Percentiles rank a stretch among this genome's conserved stretches.
phyloP scores from a whole-genome alignment of 805 yeast species.

The Starmerella vitae region DNA sequence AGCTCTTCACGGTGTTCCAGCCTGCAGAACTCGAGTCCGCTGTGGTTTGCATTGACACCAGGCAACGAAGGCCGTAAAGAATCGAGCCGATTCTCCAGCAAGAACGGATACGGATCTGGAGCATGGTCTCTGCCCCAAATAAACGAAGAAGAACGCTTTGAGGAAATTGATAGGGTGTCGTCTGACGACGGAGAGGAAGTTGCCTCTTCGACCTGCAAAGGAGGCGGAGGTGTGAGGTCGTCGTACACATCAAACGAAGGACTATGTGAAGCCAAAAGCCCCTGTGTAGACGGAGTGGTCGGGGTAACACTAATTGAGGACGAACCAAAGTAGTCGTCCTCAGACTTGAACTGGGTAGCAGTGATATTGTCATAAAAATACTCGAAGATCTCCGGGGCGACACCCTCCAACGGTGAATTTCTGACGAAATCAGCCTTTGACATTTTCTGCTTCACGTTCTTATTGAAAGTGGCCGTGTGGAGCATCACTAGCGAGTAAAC shows the following conservation, averaged over 20 bases:
- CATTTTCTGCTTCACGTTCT: conserved; percentile 55
- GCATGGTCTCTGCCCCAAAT: conserved; percentile 13
- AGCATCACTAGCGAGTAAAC: conserved; percentile 54
- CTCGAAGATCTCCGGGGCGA: conserved; percentile 29
- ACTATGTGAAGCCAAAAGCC: background rate
- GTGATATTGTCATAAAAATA: conserved; percentile 59
- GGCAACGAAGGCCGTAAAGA: conserved; percentile 25
- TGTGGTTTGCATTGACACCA: background rate
- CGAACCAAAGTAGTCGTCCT: conserved; percentile 24
- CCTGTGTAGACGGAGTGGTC: background rate
- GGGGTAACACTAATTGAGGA: background rate
- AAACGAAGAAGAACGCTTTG: conserved; percentile 13
- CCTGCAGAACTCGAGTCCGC: background rate
- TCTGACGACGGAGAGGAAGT: background rate
- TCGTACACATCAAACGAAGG: background rate
- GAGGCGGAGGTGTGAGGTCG: background rate
- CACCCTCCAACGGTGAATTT: conserved; percentile 29
- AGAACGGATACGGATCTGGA: conserved; percentile 28
- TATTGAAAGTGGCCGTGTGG: conserved; percentile 63
- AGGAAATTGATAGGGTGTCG: conserved; percentile 8
- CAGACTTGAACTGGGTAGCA: conserved; percentile 41
- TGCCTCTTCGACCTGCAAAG: background rate
- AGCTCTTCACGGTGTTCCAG: conserved; percentile 3
- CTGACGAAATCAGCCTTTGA: conserved; percentile 46
- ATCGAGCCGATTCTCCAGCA: conserved; percentile 27